These are phyloP conservation scores for Bolboschoenoplectus hybrid DNA, from an alignment of 202 grass and related monocot species.

Conservation along the genomic window DNA sequence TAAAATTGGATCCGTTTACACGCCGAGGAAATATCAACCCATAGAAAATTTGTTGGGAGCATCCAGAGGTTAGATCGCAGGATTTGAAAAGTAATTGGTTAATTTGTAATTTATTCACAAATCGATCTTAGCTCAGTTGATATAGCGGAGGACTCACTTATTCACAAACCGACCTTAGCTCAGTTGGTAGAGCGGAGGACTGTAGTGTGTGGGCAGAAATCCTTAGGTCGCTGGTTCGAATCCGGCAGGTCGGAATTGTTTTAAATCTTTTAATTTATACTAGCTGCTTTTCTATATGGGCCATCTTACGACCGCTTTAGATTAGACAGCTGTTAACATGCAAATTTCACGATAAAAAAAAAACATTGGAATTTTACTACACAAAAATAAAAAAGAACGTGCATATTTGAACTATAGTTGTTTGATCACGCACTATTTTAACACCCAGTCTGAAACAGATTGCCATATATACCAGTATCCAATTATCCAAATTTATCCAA, in stretches of 20 bases:
- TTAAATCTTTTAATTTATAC: background rate
- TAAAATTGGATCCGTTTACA: too few relatives aligned
- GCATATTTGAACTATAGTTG: background rate
- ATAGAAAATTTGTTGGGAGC: too few relatives aligned
- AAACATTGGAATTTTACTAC: background rate
- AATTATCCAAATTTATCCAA: background rate
- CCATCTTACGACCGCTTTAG: background rate
- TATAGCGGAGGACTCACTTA: conserved; percentile 61
- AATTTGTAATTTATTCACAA: background rate
- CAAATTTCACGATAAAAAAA: background rate
- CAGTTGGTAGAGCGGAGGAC: conserved; percentile 89
- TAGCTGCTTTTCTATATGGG: background rate
- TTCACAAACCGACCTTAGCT: conserved; percentile 58
- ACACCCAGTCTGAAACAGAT: background rate
- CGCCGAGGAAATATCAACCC: too few relatives aligned
- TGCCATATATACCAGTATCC: background rate
- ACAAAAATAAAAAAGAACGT: background rate
- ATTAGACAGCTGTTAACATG: background rate
- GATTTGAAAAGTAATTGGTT: too few relatives aligned
- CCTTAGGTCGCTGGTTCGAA: conserved; percentile 98
- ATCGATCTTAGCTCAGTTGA: conserved; percentile 80
- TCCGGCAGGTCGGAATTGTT: conserved; percentile 70
- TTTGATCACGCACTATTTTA: background rate
- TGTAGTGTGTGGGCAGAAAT: conserved; percentile 35
- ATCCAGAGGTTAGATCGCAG: too few relatives aligned